Base-by-base conservation (phyloP, 129 eudicot genomes). In the Calendula officinalis region DNA sequence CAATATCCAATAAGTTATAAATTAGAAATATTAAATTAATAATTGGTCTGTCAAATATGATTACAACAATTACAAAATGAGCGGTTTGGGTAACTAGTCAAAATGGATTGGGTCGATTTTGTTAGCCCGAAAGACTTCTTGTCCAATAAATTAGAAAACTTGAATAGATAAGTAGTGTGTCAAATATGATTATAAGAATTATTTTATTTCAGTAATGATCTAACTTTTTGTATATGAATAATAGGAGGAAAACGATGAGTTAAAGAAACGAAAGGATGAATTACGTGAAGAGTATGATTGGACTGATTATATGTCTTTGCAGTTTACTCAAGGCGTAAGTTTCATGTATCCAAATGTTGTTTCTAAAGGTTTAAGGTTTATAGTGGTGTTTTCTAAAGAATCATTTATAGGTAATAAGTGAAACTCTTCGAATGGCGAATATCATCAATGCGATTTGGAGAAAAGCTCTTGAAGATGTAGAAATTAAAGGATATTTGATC, bases 371-470 rank as follows among this genome's bases (percentile, higher is more conserved):
- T 12, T 39, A 61, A 5, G 48, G 7, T 42, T 51, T 12, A 34
- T 60, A 8, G 44, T 27, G 8, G 3, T 62, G 1, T 60, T 10
- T 16, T 33, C 1, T 47, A 55, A 53, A 12, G 47, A 14, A 56
- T 5, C 12, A 47, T 4, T 16, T 67, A 12, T 71, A 91, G 96
- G 98, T 91, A 49, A 91, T 91, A 43, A 91, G 80, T 75, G 98
- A 91, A 79, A 91, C 98, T 35, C 84, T 91, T 42, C 83, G 98
- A 58, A 74, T 91, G 86, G 98, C 90, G 52, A 91, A 91, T 70
- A 87, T 91, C 73, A 85, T 91, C 69, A 91, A 87, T 47, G 98
- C 96, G 8, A 77, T 87, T 50, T 87, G 96, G 98, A 91, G 98
- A 79, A 79, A 88, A 79, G 81, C 98, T 62, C 72, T 77, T 43